Percentiles rank a stretch among this genome's conserved stretches.
These are phyloP conservation scores for Datura wrightii DNA, from an alignment of 257 asterid genomes.

Conservation along the genomic window DNA sequence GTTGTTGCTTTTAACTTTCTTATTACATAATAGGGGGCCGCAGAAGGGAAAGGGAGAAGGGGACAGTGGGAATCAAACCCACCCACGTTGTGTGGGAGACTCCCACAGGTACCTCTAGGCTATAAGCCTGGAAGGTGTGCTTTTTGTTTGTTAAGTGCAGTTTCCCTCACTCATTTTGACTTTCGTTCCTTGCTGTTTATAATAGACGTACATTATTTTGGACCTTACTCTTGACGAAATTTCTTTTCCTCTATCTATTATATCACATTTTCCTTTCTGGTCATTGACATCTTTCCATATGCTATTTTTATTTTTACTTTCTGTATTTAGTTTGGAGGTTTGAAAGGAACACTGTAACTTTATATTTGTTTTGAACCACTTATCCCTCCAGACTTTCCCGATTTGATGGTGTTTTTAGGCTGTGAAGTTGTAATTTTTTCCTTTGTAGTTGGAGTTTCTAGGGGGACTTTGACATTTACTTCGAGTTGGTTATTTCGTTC, in stretches of 20 bases:
- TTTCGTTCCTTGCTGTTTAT: constrained; percentile 3
- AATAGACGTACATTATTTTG: neutral
- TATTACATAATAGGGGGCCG: neutral
- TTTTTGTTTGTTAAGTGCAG: constrained; percentile 12
- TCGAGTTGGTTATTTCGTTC: neutral
- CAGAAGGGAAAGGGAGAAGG: neutral
- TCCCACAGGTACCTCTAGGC: neutral
- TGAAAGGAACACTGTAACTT: neutral
- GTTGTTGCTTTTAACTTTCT: neutral
- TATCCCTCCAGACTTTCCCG: neutral
- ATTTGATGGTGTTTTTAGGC: neutral
- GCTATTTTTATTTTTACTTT: neutral
- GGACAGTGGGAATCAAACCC: neutral
- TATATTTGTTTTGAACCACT: neutral
- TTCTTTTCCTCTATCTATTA: neutral
- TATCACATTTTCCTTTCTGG: neutral
- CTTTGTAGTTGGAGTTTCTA: neutral
- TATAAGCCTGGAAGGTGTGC: neutral
- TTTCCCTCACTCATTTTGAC: neutral
- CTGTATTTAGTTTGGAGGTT: neutral
- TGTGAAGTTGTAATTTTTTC: neutral
- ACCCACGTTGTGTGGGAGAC: neutral
- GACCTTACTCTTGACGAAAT: neutral
- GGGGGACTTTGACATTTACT: neutral
- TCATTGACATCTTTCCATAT: constrained; percentile 12